These are phyloP conservation scores for Backusella liffmaniae DNA, from an alignment of 192 early-diverging fungal genomes.

Conservation along the genomic window DNA sequence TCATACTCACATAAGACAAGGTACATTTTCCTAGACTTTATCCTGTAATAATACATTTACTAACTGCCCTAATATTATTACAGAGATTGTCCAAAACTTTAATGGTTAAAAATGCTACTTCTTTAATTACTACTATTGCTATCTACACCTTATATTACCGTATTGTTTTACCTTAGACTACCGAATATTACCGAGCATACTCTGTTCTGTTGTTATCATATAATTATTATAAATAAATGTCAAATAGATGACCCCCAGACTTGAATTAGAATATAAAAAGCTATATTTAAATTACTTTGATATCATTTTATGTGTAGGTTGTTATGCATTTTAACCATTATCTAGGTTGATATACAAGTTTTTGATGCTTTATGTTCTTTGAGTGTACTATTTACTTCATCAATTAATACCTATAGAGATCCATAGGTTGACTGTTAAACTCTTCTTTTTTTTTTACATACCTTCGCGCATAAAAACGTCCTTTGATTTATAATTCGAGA, in stretches of 20 bases:
- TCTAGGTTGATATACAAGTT: not conserved
- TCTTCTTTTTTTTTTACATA: not conserved
- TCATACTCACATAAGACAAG: slow-evolving; percentile 6
- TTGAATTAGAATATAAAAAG: not conserved
- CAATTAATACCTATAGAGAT: not conserved
- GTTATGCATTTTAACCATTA: not conserved
- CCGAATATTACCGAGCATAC: not conserved
- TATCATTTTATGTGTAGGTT: not conserved
- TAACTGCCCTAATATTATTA: not conserved
- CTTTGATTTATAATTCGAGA: not conserved
- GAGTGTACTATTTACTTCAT: not conserved
- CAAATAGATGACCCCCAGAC: slow-evolving; percentile 5
- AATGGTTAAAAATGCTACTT: not conserved
- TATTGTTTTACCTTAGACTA: not conserved
- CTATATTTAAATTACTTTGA: not conserved
- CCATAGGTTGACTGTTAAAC: not conserved
- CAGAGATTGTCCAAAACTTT: slow-evolving; percentile 6
- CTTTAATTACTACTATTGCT: not conserved
- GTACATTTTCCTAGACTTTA: not conserved
- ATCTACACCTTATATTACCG: not conserved
- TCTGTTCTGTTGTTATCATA: not conserved
- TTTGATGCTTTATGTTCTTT: not conserved
- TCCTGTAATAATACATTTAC: not conserved
- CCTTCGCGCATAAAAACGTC: not conserved
- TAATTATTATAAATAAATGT: slow-evolving; percentile 11